These are phyloP conservation scores for Suillus brevipes DNA, from an alignment of 768 basidiomycete species.

Conservation along the genomic window DNA sequence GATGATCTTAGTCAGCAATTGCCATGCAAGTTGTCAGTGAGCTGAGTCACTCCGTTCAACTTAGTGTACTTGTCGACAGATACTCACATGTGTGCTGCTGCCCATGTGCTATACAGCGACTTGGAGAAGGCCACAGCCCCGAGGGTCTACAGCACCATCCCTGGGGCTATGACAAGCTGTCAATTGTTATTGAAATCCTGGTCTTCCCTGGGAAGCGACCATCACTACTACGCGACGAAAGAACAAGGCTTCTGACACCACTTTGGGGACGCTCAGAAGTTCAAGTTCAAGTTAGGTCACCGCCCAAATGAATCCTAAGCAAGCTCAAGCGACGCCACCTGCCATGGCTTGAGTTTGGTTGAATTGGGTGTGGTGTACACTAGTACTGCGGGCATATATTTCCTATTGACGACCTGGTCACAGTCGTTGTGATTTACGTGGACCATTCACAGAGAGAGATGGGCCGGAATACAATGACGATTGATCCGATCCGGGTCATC, in stretches of 20 bases:
- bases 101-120: background rate
- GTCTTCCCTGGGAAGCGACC: no score
- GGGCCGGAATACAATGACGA: background rate
- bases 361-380: background rate
- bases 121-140: background rate
- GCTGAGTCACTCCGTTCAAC: no score
- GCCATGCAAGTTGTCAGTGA: no score
- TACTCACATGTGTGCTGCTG: background rate
- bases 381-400: background rate
- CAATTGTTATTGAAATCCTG: background rate
- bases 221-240: background rate
- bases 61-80: background rate
- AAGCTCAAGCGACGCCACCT: background rate
- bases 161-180: background rate
- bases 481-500: background rate
- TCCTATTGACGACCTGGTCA: background rate
- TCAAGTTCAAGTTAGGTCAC: background rate
- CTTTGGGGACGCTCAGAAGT: background rate
- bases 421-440: background rate
- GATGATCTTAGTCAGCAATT: background rate
- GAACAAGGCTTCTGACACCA: background rate
- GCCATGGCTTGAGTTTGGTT: background rate
- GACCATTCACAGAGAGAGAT: background rate
- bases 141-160: background rate
- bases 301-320: background rate